Base-by-base conservation (phyloP, 306 rosid species). In the Sicyos baderoa region DNA sequence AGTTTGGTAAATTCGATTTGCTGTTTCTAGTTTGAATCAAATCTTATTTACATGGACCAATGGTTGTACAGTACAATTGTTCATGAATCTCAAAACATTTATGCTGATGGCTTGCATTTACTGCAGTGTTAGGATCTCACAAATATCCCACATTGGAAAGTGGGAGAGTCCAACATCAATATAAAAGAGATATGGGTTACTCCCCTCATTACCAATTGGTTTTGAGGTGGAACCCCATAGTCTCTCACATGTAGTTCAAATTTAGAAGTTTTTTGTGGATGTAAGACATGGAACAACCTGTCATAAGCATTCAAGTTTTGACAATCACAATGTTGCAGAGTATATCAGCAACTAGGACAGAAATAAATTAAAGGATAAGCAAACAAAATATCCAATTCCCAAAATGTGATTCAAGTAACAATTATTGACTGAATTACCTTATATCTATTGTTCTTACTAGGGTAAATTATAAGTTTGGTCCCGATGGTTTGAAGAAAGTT, bases 291-390 rank as follows among this genome's bases (percentile, higher is more conserved):
- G 49, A 67, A 67, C 72, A 67, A 57, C 44, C 57, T 67, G 72
- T 47, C 72, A 67, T 48, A 67, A 67, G 72, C 72, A 67, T 67
- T 67, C 72, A 67, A 67, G 57, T 25, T 67, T 67, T 67, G 72
- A 67, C 72, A 67, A 67, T 48, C 57, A 67, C 57, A 67, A 67
- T 67, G 57, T 67, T 67, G 72, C 72, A 48, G 72, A 67, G 72
- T 49, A 67, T 67, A 67, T 67, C 72, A 25, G 72, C 72, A 67
- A 67, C 56, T 48, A 67, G 72, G 72, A 67, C 72, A 49, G 72
- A 67, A 67, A 49, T 67, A 67, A 67, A 67, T 67, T 56, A 23
- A 47, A 67, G 56, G 72, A 67, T 67, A 67, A 27, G 72, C 55
- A 22, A 67, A 27, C 16, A 47, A 67, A 48, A 67, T 67, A 67